Evolutionary conservation across 2,329 filamentous ascomycete species (phyloP).

Genomic region (Penicillium nordicum): DNA sequence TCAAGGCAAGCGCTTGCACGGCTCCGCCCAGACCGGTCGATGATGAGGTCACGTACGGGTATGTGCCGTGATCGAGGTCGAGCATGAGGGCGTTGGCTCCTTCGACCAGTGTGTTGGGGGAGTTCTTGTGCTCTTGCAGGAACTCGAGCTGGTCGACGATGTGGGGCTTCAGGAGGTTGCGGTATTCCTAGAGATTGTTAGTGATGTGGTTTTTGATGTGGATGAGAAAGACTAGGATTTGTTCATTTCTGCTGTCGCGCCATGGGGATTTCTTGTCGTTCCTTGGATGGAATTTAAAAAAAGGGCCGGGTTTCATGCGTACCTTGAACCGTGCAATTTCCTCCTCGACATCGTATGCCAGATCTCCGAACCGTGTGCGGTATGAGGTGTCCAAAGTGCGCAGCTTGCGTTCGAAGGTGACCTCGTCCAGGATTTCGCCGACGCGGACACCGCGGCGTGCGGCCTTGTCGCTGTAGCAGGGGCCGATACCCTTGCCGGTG

Average conservation of each 20-base stretch:
- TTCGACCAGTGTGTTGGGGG: conserved; percentile 58
- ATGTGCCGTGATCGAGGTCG: conserved; percentile 54
- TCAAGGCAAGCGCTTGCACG: conserved; percentile 58
- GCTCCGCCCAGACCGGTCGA: conserved; percentile 48
- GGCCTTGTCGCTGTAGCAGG: conserved; percentile 63
- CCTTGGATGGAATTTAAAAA: not conserved
- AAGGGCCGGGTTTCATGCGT: conserved; percentile 8
- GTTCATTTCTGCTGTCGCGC: not conserved
- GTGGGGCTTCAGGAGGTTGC: conserved; percentile 35
- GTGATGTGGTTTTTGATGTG: not conserved
- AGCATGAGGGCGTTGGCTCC: conserved; percentile 64
- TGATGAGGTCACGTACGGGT: conserved; percentile 50
- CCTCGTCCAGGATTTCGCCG: conserved; percentile 56
- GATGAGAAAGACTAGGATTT: not conserved
- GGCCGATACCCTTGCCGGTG: conserved; percentile 52
- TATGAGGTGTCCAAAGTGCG: conserved; percentile 51
- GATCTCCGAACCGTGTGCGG: conserved; percentile 57
- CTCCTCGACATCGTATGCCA: conserved; percentile 58
- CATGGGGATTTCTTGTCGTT: not conserved
- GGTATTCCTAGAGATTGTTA: conserved; percentile 32
- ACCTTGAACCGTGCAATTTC: conserved; percentile 58
- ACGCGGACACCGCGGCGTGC: conserved; percentile 58
- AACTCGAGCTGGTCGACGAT: conserved; percentile 50
- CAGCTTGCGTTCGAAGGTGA: conserved; percentile 54
- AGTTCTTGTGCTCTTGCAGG: conserved; percentile 53